A percentile compares a stretch with the other conserved stretches of the same genome.
phyloP scores from a whole-genome alignment of 2,329 filamentous ascomycete genomes.

The Mycocentrospora acerina region DNA sequence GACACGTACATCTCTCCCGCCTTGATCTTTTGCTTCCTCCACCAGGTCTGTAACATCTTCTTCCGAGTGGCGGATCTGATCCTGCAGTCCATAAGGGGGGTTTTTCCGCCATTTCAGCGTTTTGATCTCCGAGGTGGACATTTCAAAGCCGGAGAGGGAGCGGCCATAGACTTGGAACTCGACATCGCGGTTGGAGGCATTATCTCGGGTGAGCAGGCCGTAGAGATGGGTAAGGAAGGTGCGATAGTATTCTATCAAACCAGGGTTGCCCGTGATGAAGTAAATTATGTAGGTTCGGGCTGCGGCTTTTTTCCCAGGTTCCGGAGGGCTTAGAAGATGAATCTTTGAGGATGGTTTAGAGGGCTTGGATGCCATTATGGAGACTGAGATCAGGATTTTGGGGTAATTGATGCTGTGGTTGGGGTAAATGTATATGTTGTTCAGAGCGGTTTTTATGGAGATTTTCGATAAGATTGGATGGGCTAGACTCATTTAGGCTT shows the following conservation, averaged over 20 bases:
- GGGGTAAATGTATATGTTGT: neutral
- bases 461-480: neutral
- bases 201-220: slow-evolving; percentile 50
- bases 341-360: slow-evolving; percentile 22
- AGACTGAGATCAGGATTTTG: neutral
- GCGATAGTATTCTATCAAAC: slow-evolving; percentile 71
- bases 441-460: neutral
- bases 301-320: slow-evolving; percentile 21
- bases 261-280: slow-evolving; percentile 76
- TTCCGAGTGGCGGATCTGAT: slow-evolving; percentile 54
- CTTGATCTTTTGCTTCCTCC: slow-evolving; percentile 19
- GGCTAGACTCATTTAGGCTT: too few species aligned
- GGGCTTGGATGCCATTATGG: slow-evolving; percentile 9
- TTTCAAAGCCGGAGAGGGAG: slow-evolving; percentile 48
- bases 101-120: slow-evolving; percentile 22
- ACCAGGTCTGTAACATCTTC: slow-evolving; percentile 46
- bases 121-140: slow-evolving; percentile 22
- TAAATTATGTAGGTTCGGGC: slow-evolving; percentile 58
- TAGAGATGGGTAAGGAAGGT: slow-evolving; percentile 65
- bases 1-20: slow-evolving; percentile 31
- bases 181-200: slow-evolving; percentile 14
- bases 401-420: neutral
- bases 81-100: slow-evolving; percentile 47
- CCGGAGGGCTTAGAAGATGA: slow-evolving; percentile 22
- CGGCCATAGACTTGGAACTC: slow-evolving; percentile 44